Evolutionary conservation across 73 alveolate species (phyloP).

Genomic region (Paramecium tetraurelia): DNA sequence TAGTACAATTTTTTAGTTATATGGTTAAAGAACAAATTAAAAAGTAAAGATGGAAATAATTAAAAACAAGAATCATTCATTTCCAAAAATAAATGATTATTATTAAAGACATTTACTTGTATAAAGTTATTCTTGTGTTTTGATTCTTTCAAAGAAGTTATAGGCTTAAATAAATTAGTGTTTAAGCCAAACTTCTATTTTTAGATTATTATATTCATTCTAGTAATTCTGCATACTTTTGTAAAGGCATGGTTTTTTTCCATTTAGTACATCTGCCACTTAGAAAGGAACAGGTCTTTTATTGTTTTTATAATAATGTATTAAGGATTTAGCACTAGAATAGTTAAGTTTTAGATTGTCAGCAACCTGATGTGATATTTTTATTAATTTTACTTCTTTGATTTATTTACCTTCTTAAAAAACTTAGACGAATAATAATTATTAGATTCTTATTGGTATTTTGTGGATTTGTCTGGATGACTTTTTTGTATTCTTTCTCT

Average conservation of each 20-base stretch:
- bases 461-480: background rate
- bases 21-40: background rate
- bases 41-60: background rate
- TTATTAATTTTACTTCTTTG: background rate
- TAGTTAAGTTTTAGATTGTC: background rate
- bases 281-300: conserved; percentile 23
- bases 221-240: background rate
- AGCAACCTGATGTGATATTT: background rate
- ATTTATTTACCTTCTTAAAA: background rate
- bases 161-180: background rate
- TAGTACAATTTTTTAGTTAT: background rate
- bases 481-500: background rate
- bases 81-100: background rate
- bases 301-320: background rate
- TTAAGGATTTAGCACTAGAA: conserved; percentile 29
- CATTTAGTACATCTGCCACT: background rate
- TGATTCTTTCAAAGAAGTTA: background rate
- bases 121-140: background rate
- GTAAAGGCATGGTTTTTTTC: background rate
- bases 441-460: background rate
- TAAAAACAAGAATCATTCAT: background rate
- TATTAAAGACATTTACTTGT: background rate
- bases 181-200: background rate
- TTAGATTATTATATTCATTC: background rate
- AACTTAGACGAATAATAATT: background rate